phyloP scores from a whole-genome alignment of 1,139 yeast genomes.

The Magnusiomyces ingens region DNA sequence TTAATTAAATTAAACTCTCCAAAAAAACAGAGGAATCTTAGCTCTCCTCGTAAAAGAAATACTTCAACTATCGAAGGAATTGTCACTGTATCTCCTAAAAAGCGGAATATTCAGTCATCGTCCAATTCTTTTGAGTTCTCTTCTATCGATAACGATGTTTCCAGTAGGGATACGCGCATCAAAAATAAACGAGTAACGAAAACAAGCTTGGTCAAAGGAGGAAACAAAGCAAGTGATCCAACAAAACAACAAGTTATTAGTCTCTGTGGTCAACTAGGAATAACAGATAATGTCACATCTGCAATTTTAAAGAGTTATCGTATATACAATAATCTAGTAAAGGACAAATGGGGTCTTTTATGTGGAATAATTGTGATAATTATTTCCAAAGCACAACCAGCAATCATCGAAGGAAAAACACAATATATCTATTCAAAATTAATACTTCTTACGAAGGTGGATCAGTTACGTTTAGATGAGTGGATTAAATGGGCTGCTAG shows the following conservation, averaged over 20 bases:
- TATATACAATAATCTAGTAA: slow-evolving; percentile 30
- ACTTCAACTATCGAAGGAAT: slow-evolving; percentile 13
- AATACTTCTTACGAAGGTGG: slow-evolving; percentile 7
- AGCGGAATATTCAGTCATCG: not conserved
- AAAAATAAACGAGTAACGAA: slow-evolving; percentile 15
- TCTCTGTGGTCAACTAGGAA: slow-evolving; percentile 24
- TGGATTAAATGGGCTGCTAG: slow-evolving; percentile 32
- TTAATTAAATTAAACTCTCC: slow-evolving; percentile 10
- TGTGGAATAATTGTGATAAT: slow-evolving; percentile 31
- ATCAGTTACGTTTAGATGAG: slow-evolving; percentile 24
- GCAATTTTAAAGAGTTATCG: slow-evolving; percentile 30
- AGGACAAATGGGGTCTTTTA: slow-evolving; percentile 34
- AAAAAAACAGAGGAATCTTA: slow-evolving; percentile 4
- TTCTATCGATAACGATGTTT: not conserved
- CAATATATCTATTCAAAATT: slow-evolving; percentile 13
- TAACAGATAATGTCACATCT: slow-evolving; percentile 21
- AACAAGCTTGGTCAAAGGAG: slow-evolving; percentile 13
- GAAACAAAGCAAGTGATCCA: slow-evolving; percentile 24
- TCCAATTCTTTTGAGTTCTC: not conserved
- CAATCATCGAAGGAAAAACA: slow-evolving; percentile 16
- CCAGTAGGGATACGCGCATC: not conserved
- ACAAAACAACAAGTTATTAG: slow-evolving; percentile 19
- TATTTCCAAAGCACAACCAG: slow-evolving; percentile 30
- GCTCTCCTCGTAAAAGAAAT: slow-evolving; percentile 7
- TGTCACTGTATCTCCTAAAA: slow-evolving; percentile 7